These are phyloP conservation scores for Aspergillus incahuasiensis DNA, from an alignment of 495 filamentous ascomycete genomes.

Conservation along the genomic window DNA sequence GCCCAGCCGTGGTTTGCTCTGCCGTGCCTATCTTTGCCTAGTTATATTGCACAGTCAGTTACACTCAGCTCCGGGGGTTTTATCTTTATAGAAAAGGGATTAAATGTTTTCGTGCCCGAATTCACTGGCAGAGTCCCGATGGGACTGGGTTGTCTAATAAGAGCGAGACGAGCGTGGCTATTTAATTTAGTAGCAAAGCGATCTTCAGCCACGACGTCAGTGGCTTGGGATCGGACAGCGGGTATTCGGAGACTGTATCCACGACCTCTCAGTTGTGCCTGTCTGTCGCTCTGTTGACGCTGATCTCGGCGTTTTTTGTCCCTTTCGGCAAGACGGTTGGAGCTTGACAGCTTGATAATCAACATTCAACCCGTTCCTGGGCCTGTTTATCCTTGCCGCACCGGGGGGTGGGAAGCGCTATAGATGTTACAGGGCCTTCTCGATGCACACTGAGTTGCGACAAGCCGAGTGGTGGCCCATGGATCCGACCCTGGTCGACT, in stretches of 20 bases:
- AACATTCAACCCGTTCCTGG: too few relatives aligned
- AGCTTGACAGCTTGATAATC: not conserved
- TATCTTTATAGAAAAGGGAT: too few relatives aligned
- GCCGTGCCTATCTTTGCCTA: not conserved
- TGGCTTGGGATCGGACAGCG: not conserved
- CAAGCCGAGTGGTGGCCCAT: too few relatives aligned
- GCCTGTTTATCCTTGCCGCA: too few relatives aligned
- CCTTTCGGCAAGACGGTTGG: not conserved
- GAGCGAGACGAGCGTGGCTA: not conserved
- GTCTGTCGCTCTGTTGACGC: not conserved
- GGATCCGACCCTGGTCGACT: too few relatives aligned
- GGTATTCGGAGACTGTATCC: not conserved
- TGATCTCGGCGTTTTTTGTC: not conserved
- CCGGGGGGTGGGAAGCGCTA: too few relatives aligned
- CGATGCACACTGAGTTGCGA: too few relatives aligned
- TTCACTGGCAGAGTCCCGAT: not conserved
- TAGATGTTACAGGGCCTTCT: too few relatives aligned
- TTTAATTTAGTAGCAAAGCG: not conserved
- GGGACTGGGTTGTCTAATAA: not conserved
- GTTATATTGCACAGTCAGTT: too few relatives aligned
- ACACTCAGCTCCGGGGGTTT: too few relatives aligned
- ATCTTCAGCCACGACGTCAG: slow-evolving; percentile 4
- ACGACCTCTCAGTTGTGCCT: not conserved
- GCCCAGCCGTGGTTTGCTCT: not conserved
- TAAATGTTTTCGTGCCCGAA: not conserved